Evolutionary conservation across 495 filamentous ascomycete genomes (phyloP).

Genomic region (Hypoxylon crocopeplum): DNA sequence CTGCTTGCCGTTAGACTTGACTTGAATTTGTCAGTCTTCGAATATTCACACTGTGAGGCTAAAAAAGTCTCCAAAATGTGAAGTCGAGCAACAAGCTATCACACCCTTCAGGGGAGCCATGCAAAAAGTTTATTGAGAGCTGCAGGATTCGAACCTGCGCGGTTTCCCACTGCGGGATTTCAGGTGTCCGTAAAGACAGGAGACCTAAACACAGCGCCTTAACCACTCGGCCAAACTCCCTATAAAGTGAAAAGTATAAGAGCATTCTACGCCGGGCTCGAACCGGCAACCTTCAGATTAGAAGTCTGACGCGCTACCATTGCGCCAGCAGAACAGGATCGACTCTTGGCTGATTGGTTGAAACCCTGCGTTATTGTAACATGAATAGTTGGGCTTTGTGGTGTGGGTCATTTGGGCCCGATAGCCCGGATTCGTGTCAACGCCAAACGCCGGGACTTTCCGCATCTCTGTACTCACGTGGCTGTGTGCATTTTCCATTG

Average conservation of each 20-base stretch:
- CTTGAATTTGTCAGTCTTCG: too few relatives aligned
- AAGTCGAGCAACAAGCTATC: too few relatives aligned
- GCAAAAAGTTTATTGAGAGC: neutral
- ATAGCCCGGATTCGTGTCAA: too few relatives aligned
- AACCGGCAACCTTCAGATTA: slow-evolving; percentile 12
- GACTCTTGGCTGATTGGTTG: neutral
- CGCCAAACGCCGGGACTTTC: too few relatives aligned
- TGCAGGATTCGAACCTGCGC: slow-evolving; percentile 21
- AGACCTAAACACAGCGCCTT: slow-evolving; percentile 18
- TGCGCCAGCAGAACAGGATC: neutral
- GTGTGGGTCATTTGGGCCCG: too few relatives aligned
- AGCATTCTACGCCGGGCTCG: slow-evolving; percentile 6
- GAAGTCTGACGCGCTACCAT: slow-evolving; percentile 12
- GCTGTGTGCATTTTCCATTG: too few relatives aligned
- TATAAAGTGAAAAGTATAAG: neutral
- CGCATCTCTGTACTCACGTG: too few relatives aligned
- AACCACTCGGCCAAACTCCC: slow-evolving; percentile 21
- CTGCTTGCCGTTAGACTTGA: too few relatives aligned
- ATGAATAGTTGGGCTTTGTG: too few relatives aligned
- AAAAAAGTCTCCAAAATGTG: too few relatives aligned
- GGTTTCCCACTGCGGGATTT: slow-evolving; percentile 16
- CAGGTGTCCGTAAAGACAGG: neutral
- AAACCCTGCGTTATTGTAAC: neutral
- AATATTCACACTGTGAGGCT: too few relatives aligned
- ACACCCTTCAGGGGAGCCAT: too few relatives aligned